A percentile compares a stretch with the other conserved stretches of the same genome.
phyloP scores from a whole-genome alignment of 345 rosid genomes.

The Eucalyptus caleyi region DNA sequence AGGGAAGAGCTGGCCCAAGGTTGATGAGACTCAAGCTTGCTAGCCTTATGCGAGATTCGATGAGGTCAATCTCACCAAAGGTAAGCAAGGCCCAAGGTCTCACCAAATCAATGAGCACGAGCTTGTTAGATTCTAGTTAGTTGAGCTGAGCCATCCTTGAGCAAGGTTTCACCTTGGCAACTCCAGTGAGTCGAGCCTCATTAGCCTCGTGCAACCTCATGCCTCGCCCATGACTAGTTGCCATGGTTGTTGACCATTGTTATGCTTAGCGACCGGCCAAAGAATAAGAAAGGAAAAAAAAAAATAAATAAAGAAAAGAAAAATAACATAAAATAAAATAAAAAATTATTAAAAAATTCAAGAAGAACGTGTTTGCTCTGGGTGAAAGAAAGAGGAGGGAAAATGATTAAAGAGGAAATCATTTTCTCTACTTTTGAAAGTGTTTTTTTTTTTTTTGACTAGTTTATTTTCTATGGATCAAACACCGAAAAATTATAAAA shows the following conservation, averaged over 20 bases:
- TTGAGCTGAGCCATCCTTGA: not conserved
- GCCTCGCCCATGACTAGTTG: not conserved
- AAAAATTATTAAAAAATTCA: too few species aligned
- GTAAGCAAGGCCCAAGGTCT: not conserved
- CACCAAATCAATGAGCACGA: not conserved
- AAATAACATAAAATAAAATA: too few species aligned
- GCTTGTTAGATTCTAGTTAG: not conserved
- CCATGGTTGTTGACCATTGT: not conserved
- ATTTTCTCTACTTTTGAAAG: not conserved
- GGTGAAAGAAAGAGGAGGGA: not conserved
- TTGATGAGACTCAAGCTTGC: rapidly evolving
- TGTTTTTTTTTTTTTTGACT: not conserved
- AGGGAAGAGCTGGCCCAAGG: not conserved
- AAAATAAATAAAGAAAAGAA: too few species aligned
- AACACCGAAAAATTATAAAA: rapidly evolving
- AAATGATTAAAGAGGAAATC: too few species aligned
- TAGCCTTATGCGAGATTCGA: not conserved
- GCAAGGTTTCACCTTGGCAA: not conserved
- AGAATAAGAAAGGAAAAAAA: not conserved
- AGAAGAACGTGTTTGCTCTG: not conserved
- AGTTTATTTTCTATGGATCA: not conserved
- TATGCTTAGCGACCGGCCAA: rapidly evolving
- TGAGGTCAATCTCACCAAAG: not conserved
- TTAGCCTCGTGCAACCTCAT: not conserved
- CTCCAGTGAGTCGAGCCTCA: not conserved